A percentile compares a stretch with the other conserved stretches of the same genome.
Conservation (phyloP, 805 yeast genomes). For the Saccharomycopsis olivae region DNA sequence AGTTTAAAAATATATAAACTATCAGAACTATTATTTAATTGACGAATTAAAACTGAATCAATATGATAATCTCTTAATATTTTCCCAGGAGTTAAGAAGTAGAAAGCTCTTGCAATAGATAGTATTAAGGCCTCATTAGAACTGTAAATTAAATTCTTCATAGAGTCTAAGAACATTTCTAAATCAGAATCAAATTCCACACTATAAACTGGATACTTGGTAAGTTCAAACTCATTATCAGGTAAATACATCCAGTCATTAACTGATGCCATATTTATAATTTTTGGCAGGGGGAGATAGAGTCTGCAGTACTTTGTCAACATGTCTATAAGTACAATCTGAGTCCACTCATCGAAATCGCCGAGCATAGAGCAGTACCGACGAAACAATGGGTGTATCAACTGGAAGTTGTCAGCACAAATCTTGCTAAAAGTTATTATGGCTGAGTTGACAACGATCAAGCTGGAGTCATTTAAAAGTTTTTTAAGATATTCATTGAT, state of each 20-base stretch:
- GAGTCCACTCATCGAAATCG: slow-evolving; percentile 67
- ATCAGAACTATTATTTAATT: slow-evolving; percentile 24
- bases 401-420: slow-evolving; percentile 46
- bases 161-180: slow-evolving; percentile 37
- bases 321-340: slow-evolving; percentile 45
- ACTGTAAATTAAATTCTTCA: slow-evolving; percentile 38
- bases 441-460: slow-evolving; percentile 61
- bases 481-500: slow-evolving; percentile 31
- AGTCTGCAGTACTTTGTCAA: slow-evolving; percentile 55
- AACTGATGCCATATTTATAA: slow-evolving; percentile 26
- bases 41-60: slow-evolving; percentile 39
- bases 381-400: slow-evolving; percentile 63
- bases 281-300: slow-evolving; percentile 46
- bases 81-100: slow-evolving; percentile 48
- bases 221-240: slow-evolving; percentile 28
- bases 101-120: slow-evolving; percentile 45
- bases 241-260: slow-evolving; percentile 30
- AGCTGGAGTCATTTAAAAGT: slow-evolving; percentile 55
- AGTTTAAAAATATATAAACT: slow-evolving; percentile 6
- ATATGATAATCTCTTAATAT: slow-evolving; percentile 38
- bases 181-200: slow-evolving; percentile 46
- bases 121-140: slow-evolving; percentile 51
- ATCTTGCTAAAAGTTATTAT: slow-evolving; percentile 44
- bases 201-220: slow-evolving; percentile 31
- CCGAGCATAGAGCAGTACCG: slow-evolving; percentile 38